These are phyloP conservation scores for Candida qinlingensis DNA, from an alignment of 805 yeast species.

Conservation along the genomic window DNA sequence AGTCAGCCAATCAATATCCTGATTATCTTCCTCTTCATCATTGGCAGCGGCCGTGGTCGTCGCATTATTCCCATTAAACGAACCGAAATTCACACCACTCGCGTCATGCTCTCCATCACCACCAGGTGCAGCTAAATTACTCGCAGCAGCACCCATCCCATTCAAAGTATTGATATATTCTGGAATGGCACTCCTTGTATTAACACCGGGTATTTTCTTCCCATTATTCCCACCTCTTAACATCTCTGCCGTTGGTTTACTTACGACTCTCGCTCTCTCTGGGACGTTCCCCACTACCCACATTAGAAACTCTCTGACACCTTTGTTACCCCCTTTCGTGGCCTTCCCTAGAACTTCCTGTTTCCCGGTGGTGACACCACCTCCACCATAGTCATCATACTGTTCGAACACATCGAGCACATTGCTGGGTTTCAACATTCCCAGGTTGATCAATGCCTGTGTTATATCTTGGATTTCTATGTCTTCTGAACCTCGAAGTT, in stretches of 20 bases:
- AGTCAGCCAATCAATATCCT: conserved; percentile 33
- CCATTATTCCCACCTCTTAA: conserved; percentile 12
- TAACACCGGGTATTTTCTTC: conserved; percentile 5
- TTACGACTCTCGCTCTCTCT: conserved; percentile 35
- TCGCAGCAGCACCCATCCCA: not conserved
- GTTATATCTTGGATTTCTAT: conserved; percentile 62
- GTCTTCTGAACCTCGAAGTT: conserved; percentile 40
- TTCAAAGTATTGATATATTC: not conserved
- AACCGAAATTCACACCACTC: not conserved
- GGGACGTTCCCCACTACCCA: conserved; percentile 50
- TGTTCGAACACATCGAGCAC: conserved; percentile 50
- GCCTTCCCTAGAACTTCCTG: not conserved
- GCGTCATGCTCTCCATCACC: too few species aligned
- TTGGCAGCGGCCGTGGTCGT: conserved; percentile 3
- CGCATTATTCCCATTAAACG: too few species aligned
- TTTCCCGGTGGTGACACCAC: not conserved
- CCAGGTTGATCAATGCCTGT: conserved; percentile 60
- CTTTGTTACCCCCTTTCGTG: conserved; percentile 26
- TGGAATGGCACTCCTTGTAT: not conserved
- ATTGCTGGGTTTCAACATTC: conserved; percentile 55
- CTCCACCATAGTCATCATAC: conserved; percentile 23
- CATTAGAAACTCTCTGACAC: conserved; percentile 45
- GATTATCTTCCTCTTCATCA: conserved; percentile 3
- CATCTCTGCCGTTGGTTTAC: conserved; percentile 29
- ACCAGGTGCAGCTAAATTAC: not conserved